phyloP scores from a whole-genome alignment of 768 basidiomycete genomes.

The Tulasnella sp. region DNA sequence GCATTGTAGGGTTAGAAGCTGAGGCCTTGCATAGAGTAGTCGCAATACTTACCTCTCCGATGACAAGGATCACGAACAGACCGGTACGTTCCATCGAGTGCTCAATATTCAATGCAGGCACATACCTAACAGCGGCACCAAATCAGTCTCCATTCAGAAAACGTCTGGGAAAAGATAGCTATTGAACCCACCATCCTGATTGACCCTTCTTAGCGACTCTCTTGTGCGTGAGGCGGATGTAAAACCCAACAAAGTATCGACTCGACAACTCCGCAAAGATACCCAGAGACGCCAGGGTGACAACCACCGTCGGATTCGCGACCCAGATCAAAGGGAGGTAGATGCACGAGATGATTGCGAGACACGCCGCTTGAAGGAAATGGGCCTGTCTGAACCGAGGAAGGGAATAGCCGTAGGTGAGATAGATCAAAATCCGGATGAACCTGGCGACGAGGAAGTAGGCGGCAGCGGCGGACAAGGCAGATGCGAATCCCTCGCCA shows the following conservation, averaged over 20 bases:
- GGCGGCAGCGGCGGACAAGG: conserved; percentile 1
- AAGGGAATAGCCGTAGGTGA: background rate
- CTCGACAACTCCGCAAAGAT: background rate
- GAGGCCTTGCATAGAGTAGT: too few relatives aligned
- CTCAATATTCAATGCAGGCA: conserved; percentile 7
- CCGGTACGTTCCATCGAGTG: conserved; percentile 12
- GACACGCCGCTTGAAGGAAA: background rate
- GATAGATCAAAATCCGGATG: background rate
- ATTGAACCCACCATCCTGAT: too few relatives aligned
- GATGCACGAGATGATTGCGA: conserved; percentile 3
- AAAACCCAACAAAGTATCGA: background rate
- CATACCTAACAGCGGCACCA: background rate
- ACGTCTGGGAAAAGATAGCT: too few relatives aligned
- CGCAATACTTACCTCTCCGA: conserved; percentile 12
- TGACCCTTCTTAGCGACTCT: background rate
- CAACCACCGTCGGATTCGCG: background rate
- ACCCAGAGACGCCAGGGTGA: background rate
- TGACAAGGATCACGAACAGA: conserved; percentile 11
- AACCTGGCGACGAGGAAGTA: conserved; percentile 14
- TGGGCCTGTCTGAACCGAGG: conserved; percentile 11
- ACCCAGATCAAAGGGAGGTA: conserved; percentile 8
- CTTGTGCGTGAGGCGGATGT: background rate
- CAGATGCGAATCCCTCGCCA: background rate
- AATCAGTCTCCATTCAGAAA: too few relatives aligned
- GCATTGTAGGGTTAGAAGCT: too few relatives aligned